Evolutionary conservation across 2,329 filamentous ascomycete genomes (phyloP), one percentile per base, ranked within the genome.

Genomic region (Xylariales sp.): DNA sequence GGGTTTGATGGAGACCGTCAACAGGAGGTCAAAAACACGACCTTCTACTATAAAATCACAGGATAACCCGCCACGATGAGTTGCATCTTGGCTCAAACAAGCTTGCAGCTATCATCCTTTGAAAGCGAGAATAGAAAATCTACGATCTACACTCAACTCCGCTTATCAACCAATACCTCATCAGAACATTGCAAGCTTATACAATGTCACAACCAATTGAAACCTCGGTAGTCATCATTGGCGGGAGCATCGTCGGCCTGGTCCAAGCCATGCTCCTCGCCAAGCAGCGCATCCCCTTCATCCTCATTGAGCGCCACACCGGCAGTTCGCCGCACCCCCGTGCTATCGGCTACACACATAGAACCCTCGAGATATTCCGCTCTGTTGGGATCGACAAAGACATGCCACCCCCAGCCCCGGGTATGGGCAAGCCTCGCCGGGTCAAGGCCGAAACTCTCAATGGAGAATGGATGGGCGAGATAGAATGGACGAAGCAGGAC

Each of bases 241-340:
- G 40, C 25, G 49, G 46, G 3, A 41, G 46, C 2, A 34, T 45
- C 8, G 37, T 50, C 9, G 48, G 49, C 9, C 44, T 51, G 12
- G 34, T 31, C 25, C 24, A 31, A 5, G 44, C 44, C 24, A 44
- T 50, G 16, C 33, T 45, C 22, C 44, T 46, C 15, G 48, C 48
- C 4, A 38, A 42, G 16, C 46, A 44, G 15, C 31, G 40, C 7
- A 39, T 50, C 18, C 44, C 42, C 7, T 46, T 46, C 16, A 11
- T 50, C 19, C 35, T 50, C 16, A 25, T 50, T 20, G 46, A 51
- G 43, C 35, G 47, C 7, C 40, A 44, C 12, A 16, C 46, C 4
- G 49, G 44, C 19, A 51, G 44, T 4, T 45, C 40, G 3, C 38
- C 44, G 4, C 47, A 47, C 25, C 44, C 46, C 10, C 45, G 44